phyloP scores from a whole-genome alignment of 176 grass and related monocot genomes.

The Panicum miliaceum region DNA sequence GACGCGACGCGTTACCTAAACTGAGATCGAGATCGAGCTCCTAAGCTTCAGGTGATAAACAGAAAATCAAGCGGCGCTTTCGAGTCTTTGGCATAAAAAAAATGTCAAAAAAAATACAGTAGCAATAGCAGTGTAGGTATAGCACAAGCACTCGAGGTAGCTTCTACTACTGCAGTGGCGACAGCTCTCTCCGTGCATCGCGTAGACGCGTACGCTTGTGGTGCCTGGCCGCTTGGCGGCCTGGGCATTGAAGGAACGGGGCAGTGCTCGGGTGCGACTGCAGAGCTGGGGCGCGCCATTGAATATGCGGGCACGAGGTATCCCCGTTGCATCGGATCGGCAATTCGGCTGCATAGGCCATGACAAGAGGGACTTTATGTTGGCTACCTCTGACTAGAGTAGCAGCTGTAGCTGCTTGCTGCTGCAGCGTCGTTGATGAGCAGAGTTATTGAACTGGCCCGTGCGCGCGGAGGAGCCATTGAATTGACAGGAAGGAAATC shows the following conservation, averaged over 20 bases:
- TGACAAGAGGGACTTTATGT: too few relatives aligned
- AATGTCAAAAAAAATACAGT: too few relatives aligned
- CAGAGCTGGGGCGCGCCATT: background rate
- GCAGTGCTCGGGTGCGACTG: background rate
- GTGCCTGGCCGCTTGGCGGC: background rate
- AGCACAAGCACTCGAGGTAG: background rate
- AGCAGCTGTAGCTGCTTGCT: background rate
- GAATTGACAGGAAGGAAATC: slow-evolving; percentile 3
- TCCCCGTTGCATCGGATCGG: background rate
- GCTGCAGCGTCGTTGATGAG: background rate
- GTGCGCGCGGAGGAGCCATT: background rate
- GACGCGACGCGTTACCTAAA: background rate
- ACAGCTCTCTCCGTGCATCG: background rate
- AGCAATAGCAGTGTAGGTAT: too few relatives aligned
- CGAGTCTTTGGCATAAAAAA: too few relatives aligned
- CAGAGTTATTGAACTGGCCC: background rate
- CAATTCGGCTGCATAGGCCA: background rate
- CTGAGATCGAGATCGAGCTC: background rate
- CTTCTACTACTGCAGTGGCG: background rate
- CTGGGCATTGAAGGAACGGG: background rate
- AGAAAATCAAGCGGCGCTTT: too few relatives aligned
- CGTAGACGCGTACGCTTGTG: background rate
- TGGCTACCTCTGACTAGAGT: too few relatives aligned
- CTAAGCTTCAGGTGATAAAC: too few relatives aligned
- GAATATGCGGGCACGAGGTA: slow-evolving; percentile 1